Evolutionary conservation across 2,329 filamentous ascomycete species (phyloP).

Genomic region (Fusarium staphyleae): DNA sequence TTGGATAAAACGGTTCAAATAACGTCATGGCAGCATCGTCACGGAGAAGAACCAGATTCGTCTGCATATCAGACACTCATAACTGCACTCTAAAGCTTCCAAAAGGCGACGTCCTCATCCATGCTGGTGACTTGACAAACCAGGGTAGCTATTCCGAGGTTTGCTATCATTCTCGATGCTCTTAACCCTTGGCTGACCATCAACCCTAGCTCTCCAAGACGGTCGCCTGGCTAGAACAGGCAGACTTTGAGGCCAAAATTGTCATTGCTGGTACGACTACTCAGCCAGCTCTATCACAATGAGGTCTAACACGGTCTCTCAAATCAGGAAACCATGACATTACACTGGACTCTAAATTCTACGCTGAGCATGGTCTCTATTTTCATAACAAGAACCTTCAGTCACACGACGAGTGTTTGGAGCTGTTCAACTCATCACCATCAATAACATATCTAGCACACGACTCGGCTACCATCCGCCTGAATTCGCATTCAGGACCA

Average conservation of each 20-base stretch:
- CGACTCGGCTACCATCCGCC: conserved; percentile 58
- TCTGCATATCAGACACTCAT: conserved; percentile 81
- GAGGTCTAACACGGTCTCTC: conserved; percentile 12
- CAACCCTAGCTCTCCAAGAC: conserved; percentile 60
- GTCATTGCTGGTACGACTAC: conserved; percentile 66
- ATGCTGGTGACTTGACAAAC: conserved; percentile 80
- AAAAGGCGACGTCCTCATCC: conserved; percentile 75
- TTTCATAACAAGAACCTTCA: conserved; percentile 66
- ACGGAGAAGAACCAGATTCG: conserved; percentile 65
- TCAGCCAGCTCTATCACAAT: not conserved
- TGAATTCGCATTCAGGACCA: conserved; percentile 62
- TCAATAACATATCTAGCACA: conserved; percentile 72
- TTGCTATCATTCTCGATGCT: conserved; percentile 2
- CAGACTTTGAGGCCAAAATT: conserved; percentile 74
- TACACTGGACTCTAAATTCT: conserved; percentile 71
- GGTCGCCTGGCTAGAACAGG: conserved; percentile 70
- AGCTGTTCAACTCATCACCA: conserved; percentile 60
- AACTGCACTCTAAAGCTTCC: conserved; percentile 71
- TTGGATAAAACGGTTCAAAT: conserved; percentile 15
- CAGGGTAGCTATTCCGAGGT: conserved; percentile 68
- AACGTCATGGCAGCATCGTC: conserved; percentile 26
- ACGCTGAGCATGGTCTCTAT: conserved; percentile 56
- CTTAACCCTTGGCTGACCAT: conserved; percentile 9
- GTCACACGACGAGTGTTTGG: conserved; percentile 59
- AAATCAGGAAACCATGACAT: conserved; percentile 76